Base-by-base conservation (phyloP, 805 yeast species). In the Saturnispora silvae region DNA sequence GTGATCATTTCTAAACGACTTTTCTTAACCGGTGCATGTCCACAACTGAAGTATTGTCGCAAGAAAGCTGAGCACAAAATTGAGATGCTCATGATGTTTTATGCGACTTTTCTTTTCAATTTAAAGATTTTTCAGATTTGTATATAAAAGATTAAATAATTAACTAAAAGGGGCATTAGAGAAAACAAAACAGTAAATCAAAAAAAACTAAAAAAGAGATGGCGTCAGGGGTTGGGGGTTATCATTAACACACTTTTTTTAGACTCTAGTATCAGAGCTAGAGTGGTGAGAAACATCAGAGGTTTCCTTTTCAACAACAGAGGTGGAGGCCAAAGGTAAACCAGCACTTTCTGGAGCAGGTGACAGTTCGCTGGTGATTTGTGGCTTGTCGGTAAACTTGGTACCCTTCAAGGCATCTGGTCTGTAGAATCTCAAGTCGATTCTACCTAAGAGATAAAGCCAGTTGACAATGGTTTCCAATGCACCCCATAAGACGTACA, bases 371-470 rank as follows among this genome's bases (percentile, higher is more conserved):
- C 34, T 5, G 14, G 34, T 20, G 22, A 31, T 31, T 36, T 30
- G 34, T 15, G 39, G 31, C 28, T 31, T 36, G n/a, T 31, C 34
- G 16, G 34, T 31, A 17, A 36, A 39, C 7, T 38, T 34, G 6
- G 50, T 25, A 10, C 28, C 32, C 28, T 37, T 37, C 11, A 56
- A 31, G 3, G 28, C 29, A 40, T 80, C 87, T 14, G 92, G 89
- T 57, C 82, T 75, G 66, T 81, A 81, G 60, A 81, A 81, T 54
- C 92, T 67, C 49, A 81, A 64, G 54, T 81, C 92, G 35, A 77
- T 73, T 54, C 94, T 69, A 14, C 77, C 75, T 25, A 76, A 49
- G 38, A 81, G 53, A 52, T 76, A 78, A 24, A 77, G 44, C 8
- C 74, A 37, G 45, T 76, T 70, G 40, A 76, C 72, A 20, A 77